These are phyloP conservation scores for Puccinia horiana DNA, from an alignment of 1,284 basidiomycete species.

Conservation along the genomic window DNA sequence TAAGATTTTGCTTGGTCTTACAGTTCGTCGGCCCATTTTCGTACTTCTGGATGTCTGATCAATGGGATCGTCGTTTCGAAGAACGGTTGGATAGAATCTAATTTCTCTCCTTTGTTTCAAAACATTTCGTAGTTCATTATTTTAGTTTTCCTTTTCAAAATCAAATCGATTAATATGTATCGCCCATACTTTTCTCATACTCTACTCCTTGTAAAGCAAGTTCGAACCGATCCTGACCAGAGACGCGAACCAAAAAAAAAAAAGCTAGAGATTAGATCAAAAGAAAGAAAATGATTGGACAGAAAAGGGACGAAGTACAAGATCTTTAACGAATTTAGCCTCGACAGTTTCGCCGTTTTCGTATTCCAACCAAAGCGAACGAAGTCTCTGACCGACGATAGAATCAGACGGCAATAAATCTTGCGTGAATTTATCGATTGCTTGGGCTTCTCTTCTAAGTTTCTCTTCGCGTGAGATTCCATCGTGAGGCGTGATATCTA, in stretches of 20 bases:
- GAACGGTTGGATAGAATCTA: slow-evolving; percentile 67
- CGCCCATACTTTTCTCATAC: slow-evolving; percentile 31
- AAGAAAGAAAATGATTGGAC: not conserved
- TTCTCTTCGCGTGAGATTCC: slow-evolving; percentile 38
- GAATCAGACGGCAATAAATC: slow-evolving; percentile 25
- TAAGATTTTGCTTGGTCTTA: not conserved
- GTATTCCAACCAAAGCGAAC: slow-evolving; percentile 34
- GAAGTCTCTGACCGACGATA: not conserved
- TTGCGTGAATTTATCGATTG: slow-evolving; percentile 22
- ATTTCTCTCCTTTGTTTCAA: slow-evolving; percentile 2
- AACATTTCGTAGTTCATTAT: too few species aligned
- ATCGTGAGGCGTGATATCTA: slow-evolving; percentile 44
- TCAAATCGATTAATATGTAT: too few species aligned
- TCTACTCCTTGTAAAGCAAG: slow-evolving; percentile 42
- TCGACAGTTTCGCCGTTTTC: slow-evolving; percentile 14
- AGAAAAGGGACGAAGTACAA: not conserved
- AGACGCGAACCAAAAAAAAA: not conserved
- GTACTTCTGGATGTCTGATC: slow-evolving; percentile 74
- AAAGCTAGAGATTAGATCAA: not conserved
- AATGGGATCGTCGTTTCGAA: slow-evolving; percentile 73
- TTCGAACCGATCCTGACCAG: slow-evolving; percentile 42
- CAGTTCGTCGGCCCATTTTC: slow-evolving; percentile 67
- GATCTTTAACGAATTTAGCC: slow-evolving; percentile 47
- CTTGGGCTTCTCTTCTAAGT: slow-evolving; percentile 16
- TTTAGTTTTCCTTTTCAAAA: too few species aligned